Evolutionary conservation across 192 early-diverging fungal species (phyloP).

Genomic region (Backusella macrospora): DNA sequence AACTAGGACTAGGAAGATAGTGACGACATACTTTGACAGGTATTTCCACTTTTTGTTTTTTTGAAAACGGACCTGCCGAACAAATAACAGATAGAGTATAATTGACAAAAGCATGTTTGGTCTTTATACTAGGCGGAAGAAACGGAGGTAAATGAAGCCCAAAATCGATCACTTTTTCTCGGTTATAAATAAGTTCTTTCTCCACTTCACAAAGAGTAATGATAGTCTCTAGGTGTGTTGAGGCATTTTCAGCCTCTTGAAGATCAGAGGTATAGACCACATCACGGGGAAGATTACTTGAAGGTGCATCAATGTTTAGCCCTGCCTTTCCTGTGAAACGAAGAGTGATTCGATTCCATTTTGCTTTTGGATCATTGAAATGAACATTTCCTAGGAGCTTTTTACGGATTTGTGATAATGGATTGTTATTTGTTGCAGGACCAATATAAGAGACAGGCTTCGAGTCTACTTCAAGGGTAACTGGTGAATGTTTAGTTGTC

Average conservation of each 20-base stretch:
- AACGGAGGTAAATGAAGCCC: conserved; percentile 39
- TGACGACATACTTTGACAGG: conserved; percentile 34
- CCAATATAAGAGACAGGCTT: conserved; percentile 37
- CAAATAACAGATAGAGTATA: conserved; percentile 35
- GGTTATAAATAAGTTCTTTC: conserved; percentile 40
- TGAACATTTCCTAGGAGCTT: conserved; percentile 34
- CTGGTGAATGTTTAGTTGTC: neutral
- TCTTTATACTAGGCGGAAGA: conserved; percentile 34
- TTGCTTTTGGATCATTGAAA: conserved; percentile 30
- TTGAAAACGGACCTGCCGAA: conserved; percentile 36
- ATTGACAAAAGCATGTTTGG: conserved; percentile 37
- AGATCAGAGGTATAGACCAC: conserved; percentile 10
- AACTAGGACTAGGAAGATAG: conserved; percentile 37
- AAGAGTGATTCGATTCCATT: conserved; percentile 41
- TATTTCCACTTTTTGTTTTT: conserved; percentile 29
- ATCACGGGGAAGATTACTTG: conserved; percentile 15
- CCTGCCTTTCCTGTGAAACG: conserved; percentile 32
- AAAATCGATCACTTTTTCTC: conserved; percentile 32
- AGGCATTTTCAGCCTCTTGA: neutral
- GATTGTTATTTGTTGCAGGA: conserved; percentile 38
- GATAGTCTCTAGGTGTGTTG: conserved; percentile 22
- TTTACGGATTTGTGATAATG: conserved; percentile 35
- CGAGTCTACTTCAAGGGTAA: conserved; percentile 4
- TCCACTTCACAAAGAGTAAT: conserved; percentile 39
- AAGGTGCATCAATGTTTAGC: conserved; percentile 25